Evolutionary conservation across 164 flowering plant species (phyloP), one percentile per base, ranked within the genome.

Genomic region (Aristolochia contorta): DNA sequence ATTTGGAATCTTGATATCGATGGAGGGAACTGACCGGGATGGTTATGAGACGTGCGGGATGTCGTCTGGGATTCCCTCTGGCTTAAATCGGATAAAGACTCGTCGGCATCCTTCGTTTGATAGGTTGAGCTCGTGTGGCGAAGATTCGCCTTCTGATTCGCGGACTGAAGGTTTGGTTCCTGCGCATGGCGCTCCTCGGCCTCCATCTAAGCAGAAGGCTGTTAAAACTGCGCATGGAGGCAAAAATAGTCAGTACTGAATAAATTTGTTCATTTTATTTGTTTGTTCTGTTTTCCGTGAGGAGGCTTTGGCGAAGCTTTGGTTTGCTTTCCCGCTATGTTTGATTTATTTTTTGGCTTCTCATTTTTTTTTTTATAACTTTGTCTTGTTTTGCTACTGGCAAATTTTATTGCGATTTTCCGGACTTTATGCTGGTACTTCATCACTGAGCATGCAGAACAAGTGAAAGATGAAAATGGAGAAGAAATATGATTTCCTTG

Each of bases 1-100:
- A 73, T 65, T 9, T 21, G 30, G 62, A 37, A 10, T 8, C 43
- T 22, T 55, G 53, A 25, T 57, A 2, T 30, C 45, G 27, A 59
- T 59, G 61, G 27, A 18, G 25, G 58, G n/a, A 37, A 46, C 21
- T 23, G 49, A 20, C 12, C 46, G 46, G 43, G 12, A 37, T 37
- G 3, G 43, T 37, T 1, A 4, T 4, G 43, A 61, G 23, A 41
- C 56, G 74, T 69, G 59, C 60, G 33, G 21, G 72, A 62, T 37
- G 65, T 63, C 57, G 54, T 67, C 24, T 72, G 64, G 75, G 6
- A 83, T 85, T 69, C 92, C 92, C 41, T 70, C 75, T 32, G 88
- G 92, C 1, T 67, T 86, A 71, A 82, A 83, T 59, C 84, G 82
- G 64, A 86, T 86, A 55, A 83, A 73, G 73, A 83, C 82, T 59